Conservation (phyloP, 345 rosid genomes). For the Murraya koenigii region DNA sequence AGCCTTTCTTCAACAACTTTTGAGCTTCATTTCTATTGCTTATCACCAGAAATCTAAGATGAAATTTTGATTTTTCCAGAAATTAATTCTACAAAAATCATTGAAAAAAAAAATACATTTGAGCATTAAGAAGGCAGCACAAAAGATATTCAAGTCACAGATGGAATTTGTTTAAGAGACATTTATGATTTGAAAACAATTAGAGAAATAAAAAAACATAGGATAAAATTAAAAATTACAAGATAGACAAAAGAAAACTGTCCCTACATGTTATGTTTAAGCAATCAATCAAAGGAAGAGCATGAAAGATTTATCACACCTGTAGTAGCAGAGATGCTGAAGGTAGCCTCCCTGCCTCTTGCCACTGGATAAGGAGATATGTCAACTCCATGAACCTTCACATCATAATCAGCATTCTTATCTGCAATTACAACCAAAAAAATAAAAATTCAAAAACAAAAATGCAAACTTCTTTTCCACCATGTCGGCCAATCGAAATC, state of each 20-base stretch:
- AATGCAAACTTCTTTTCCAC: background rate
- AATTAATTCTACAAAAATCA: too few species aligned
- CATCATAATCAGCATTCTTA: slow-evolving; percentile 52
- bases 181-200: too few species aligned
- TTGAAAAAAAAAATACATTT: too few species aligned
- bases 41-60: background rate
- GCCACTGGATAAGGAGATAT: slow-evolving; percentile 62
- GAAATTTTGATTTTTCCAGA: too few species aligned
- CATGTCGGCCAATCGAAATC: background rate
- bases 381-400: slow-evolving; percentile 57
- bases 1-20: background rate
- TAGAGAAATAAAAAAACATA: background rate
- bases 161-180: too few species aligned
- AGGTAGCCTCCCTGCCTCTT: slow-evolving; percentile 56
- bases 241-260: background rate
- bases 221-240: background rate
- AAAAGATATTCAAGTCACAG: too few species aligned
- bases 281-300: background rate
- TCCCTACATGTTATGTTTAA: too few species aligned
- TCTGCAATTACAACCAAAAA: slow-evolving; percentile 36
- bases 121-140: background rate
- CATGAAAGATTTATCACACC: slow-evolving; percentile 29
- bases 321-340: slow-evolving; percentile 61
- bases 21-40: background rate
- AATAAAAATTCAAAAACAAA: background rate